These are phyloP conservation scores for Aspergillus coremiiformis DNA, from an alignment of 495 filamentous ascomycete species.

Conservation along the genomic window DNA sequence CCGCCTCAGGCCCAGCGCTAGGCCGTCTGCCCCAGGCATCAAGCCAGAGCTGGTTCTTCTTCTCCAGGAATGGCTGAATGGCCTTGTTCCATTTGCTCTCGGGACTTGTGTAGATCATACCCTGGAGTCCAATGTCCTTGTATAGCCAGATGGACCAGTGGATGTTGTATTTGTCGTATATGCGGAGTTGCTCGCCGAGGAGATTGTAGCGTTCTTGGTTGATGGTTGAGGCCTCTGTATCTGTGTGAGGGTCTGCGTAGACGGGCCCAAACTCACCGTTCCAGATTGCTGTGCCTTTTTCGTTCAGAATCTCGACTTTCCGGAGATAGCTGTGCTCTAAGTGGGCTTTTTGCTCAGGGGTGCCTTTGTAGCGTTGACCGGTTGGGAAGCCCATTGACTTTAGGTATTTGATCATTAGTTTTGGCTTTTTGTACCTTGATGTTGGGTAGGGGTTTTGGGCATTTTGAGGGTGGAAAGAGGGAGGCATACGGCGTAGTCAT, in stretches of 20 bases:
- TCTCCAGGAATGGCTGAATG: constrained; percentile 45
- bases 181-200: constrained; percentile 47
- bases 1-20: constrained; percentile 27
- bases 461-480: too few species aligned
- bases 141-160: constrained; percentile 60
- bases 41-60: constrained; percentile 45
- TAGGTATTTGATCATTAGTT: background rate
- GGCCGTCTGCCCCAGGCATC: constrained; percentile 50
- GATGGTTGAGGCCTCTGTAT: constrained; percentile 32
- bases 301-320: constrained; percentile 53
- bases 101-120: constrained; percentile 50
- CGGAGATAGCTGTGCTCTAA: constrained; percentile 43
- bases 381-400: constrained; percentile 50
- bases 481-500: constrained; percentile 47
- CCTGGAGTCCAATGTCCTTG: constrained; percentile 59
- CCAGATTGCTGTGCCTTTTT: constrained; percentile 49
- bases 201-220: constrained; percentile 48
- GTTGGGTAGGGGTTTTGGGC: too few species aligned
- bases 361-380: constrained; percentile 44
- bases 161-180: constrained; percentile 50
- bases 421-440: background rate
- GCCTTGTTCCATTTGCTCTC: constrained; percentile 43
- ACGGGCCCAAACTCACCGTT: constrained; percentile 64
- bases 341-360: constrained; percentile 40
- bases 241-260: constrained; percentile 37